These are phyloP conservation scores for Fraxinus americana DNA, from an alignment of 257 asterid genomes.

Conservation along the genomic window DNA sequence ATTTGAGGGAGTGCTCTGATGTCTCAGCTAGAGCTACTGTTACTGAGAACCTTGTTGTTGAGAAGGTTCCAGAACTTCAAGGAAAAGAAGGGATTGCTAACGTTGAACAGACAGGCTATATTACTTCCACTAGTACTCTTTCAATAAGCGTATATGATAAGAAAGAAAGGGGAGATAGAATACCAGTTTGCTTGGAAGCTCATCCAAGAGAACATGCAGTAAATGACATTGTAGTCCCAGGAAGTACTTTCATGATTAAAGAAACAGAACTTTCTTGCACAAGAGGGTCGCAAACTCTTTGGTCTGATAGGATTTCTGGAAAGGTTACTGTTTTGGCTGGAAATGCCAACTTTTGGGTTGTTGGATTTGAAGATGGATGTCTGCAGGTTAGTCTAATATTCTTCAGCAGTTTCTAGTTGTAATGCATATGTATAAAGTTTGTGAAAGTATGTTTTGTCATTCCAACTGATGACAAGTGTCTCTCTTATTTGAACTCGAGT, in stretches of 20 bases:
- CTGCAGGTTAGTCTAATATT: conserved; percentile 66
- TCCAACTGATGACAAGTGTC: not conserved
- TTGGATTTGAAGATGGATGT: conserved; percentile 96
- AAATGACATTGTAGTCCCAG: conserved; percentile 68
- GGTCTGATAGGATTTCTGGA: conserved; percentile 92
- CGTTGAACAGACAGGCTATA: conserved; percentile 65
- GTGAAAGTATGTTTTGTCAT: not conserved
- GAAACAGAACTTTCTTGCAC: conserved; percentile 84
- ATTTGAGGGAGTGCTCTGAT: conserved; percentile 60
- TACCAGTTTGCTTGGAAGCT: conserved; percentile 84
- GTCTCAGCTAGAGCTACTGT: conserved; percentile 77
- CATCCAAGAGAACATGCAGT: conserved; percentile 80
- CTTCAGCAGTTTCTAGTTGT: not conserved
- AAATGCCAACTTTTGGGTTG: conserved; percentile 96
- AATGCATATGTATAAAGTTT: not conserved
- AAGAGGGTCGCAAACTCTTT: conserved; percentile 62
- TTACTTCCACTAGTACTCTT: conserved; percentile 50
- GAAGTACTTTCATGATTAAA: conserved; percentile 54
- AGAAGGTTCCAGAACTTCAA: conserved; percentile 66
- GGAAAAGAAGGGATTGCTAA: conserved; percentile 55
- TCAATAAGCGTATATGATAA: conserved; percentile 71
- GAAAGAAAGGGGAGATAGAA: conserved; percentile 64
- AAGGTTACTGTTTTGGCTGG: conserved; percentile 94
- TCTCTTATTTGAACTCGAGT: not conserved
- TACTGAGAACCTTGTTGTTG: conserved; percentile 80